Evolutionary conservation across 2,329 filamentous ascomycete genomes (phyloP).

Genomic region (Fusarium sp.): DNA sequence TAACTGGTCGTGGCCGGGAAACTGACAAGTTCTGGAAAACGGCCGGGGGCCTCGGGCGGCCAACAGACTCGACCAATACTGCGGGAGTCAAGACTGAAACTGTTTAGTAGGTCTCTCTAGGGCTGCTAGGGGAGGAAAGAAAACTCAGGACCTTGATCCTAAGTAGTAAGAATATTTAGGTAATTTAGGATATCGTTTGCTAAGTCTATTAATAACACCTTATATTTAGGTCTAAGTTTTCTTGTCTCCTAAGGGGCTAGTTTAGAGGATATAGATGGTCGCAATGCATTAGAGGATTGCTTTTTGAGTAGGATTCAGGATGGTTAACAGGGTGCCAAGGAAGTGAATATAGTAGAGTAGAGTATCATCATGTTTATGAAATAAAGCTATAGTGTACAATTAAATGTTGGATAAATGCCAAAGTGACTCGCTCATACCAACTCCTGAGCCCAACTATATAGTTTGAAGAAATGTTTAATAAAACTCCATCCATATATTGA

Average conservation of each 20-base stretch:
- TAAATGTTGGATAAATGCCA: constrained; percentile 1
- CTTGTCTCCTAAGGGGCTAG: background rate
- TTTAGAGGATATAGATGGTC: background rate
- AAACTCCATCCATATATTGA: constrained; percentile 27
- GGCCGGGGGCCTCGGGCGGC: background rate
- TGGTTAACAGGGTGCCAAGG: too few species aligned
- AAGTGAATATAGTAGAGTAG: background rate
- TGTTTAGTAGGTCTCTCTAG: background rate
- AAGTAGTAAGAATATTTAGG: too few species aligned
- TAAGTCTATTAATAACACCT: too few species aligned
- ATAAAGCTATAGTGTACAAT: constrained; percentile 20
- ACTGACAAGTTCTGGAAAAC: constrained; percentile 50
- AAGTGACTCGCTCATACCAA: constrained; percentile 3
- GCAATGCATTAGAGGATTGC: too few species aligned
- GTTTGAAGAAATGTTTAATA: constrained; percentile 1
- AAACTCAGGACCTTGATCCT: too few species aligned
- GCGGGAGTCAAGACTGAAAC: constrained; percentile 7
- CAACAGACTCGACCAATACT: background rate
- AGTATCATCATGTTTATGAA: constrained; percentile 1
- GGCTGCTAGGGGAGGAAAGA: too few species aligned
- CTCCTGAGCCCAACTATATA: background rate
- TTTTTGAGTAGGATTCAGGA: background rate
- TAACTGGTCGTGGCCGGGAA: constrained; percentile 44
- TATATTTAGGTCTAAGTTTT: too few species aligned
- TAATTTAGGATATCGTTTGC: too few species aligned